Base-by-base conservation (phyloP, 805 yeast genomes). In the Candida germanica region DNA sequence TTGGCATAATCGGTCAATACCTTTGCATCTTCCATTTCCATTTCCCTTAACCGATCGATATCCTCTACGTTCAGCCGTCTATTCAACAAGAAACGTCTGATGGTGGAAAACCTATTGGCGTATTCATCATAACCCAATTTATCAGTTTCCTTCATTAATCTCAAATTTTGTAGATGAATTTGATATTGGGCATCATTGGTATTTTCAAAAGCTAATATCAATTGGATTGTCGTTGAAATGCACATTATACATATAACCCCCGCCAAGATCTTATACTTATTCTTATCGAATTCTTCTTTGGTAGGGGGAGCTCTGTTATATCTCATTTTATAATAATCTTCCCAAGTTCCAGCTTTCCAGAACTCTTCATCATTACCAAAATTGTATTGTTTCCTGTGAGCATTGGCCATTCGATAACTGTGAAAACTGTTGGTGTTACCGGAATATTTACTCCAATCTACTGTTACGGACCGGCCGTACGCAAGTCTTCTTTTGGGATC, bases 271-370 rank as follows among this genome's bases (percentile, higher is more conserved):
- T 58, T 60, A 58, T 61, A 64, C 46, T 68, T 68, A 54, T 63
- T 69, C 49, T 56, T 68, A 55, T 61, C 62, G 45, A 61, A 42
- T 47, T 65, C 64, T 43, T 62, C 64, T 47, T 54, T 53, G 36
- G 75, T 61, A 15, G 68, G 73, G 4, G 69, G 69, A 13, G 41
- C 36, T 17, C 66, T 46, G 21, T 61, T 50, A 38, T 62, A 57
- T 48, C 55, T 56, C 64, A 69, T 62, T 26, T 57, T 51, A 64
- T 77, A 72, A 50, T 69, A 71, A 39, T 79, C 85, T 43, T 78
- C 83, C 84, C 84, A 78, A 0, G 74, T 73, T 1, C 79, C 79
- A 0, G 84, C 82, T 32, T 63, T 72, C 77, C 81, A 76, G 53
- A 79, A 79, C 23, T 61, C 59, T 36, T 69, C 71, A 44, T 64